Evolutionary conservation across 257 asterid genomes (phyloP).

Genomic region (Voacanga thouarsii): DNA sequence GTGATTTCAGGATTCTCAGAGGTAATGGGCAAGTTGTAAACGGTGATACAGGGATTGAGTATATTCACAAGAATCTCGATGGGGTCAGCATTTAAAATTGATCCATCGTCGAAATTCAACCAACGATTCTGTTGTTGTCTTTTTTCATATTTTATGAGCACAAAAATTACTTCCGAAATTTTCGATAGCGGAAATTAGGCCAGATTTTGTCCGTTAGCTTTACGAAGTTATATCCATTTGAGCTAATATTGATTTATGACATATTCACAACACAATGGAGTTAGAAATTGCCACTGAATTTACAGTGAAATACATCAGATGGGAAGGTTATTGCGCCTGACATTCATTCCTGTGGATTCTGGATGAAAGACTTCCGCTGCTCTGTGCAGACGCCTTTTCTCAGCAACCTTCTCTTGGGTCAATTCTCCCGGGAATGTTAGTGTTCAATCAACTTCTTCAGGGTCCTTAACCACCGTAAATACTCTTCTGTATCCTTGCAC

Average conservation of each 20-base stretch:
- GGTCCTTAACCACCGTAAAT: conserved; percentile 18
- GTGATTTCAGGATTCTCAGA: conserved; percentile 49
- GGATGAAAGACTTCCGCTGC: background rate
- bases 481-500: conserved; percentile 26
- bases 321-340: background rate
- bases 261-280: background rate
- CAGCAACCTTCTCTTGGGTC: too few relatives aligned
- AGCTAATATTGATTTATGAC: background rate
- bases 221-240: background rate
- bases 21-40: conserved; percentile 61
- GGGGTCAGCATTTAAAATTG: background rate
- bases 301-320: background rate
- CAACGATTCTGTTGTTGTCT: background rate
- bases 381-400: too few relatives aligned
- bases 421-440: too few relatives aligned
- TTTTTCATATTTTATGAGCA: background rate
- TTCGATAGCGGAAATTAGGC: background rate
- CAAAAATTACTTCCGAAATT: background rate
- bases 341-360: background rate
- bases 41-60: conserved; percentile 50
- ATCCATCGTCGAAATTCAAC: background rate
- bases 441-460: conserved; percentile 9
- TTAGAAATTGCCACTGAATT: background rate
- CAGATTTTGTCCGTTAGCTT: background rate
- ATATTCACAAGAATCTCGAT: conserved; percentile 49